Base-by-base conservation (phyloP, 768 basidiomycete genomes). In the Thelephora aurantiotincta region DNA sequence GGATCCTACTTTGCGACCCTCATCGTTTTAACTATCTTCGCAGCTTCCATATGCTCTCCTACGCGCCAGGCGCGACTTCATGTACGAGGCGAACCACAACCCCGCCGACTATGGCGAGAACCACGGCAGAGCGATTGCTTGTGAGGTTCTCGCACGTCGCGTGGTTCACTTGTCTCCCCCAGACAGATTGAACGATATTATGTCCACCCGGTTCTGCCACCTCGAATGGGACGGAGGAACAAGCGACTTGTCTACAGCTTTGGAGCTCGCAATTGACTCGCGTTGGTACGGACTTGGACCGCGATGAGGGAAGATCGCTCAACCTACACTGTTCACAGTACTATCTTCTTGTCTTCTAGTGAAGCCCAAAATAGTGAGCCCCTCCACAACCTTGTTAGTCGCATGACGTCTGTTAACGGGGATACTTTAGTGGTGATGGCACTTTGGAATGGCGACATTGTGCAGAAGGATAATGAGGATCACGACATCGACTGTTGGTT, bases 211-310 rank as follows among this genome's bases (percentile, higher is more conserved):
- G 3, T 91, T 78, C 63, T 72, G 73, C 49, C 79, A 85, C 56
- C 63, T 67, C 35, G 80, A 88, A 58, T 58, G 68, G 33, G 87
- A 94, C 57, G 90, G 85, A 0, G 87, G 87, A 48, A 63, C 68
- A 42, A 87, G 84, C 50, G 81, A 80, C 37, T 73, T 79, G 54
- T 68, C 77, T 4, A 89, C 84, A 55, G 82, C 84, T 6, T 67
- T 96, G 37, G 93, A 97, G 60, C 67, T 81, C 61, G 91, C 93
- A n/a, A 87, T 94, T 51, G 93, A 97, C 61, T 77, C 87, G 47
- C 78, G 90, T 55, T 89, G 90, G 88, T 90, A 56, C 35, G 58
- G 14, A 50, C 49, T 16, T 26, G 1, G 35, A 44, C 3, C 50
- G 7, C 37, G 19, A 9, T 41, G 22, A 37, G 51, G 11, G 48